Evolutionary conservation across 768 basidiomycete genomes (phyloP).

Genomic region (Mycena venus): DNA sequence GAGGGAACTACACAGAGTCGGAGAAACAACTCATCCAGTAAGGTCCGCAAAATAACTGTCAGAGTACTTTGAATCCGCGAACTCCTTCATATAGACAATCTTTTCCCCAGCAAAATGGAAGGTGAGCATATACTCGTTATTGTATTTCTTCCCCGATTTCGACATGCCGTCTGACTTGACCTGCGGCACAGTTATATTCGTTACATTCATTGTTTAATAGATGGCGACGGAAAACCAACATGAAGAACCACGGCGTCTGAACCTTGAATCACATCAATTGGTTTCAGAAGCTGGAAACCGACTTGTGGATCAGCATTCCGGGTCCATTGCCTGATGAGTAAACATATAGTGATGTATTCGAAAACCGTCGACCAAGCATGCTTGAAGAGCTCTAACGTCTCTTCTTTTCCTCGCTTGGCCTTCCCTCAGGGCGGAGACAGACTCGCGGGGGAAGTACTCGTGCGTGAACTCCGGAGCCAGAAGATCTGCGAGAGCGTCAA

Average conservation of each 20-base stretch:
- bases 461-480: background rate
- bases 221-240: background rate
- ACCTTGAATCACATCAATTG: background rate
- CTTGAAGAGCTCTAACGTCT: background rate
- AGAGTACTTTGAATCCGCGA: conserved; percentile 28
- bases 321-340: too few species aligned
- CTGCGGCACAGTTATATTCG: background rate
- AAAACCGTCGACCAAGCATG: background rate
- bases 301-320: too few species aligned
- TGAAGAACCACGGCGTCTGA: background rate
- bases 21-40: too few species aligned
- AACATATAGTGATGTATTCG: background rate
- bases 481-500: background rate
- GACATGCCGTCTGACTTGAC: background rate
- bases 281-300: background rate
- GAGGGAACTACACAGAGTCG: too few species aligned
- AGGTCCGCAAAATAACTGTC: background rate
- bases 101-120: conserved; percentile 27
- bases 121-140: conserved; percentile 34
- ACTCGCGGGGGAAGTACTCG: conserved; percentile 1
- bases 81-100: conserved; percentile 30
- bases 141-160: conserved; percentile 7
- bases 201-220: too few species aligned
- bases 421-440: background rate
- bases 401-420: background rate